Conservation (phyloP, 2,329 filamentous ascomycete species). For the Plectosphaerella plurivora region DNA sequence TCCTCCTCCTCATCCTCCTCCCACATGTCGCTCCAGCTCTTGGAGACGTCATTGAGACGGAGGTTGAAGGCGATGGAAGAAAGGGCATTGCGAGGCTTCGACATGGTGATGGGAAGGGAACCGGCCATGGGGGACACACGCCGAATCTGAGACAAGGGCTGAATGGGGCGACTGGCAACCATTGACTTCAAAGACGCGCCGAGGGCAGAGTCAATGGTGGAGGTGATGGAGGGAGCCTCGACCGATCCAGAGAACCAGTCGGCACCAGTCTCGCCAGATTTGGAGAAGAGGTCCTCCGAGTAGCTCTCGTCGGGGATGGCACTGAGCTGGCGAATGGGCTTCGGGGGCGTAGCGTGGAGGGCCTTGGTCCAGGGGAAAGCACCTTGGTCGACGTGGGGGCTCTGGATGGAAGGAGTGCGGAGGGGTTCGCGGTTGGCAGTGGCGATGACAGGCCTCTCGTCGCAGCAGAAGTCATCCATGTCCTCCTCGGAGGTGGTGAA, state of each 20-base stretch:
- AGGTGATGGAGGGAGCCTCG: conserved; percentile 77
- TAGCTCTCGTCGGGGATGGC: conserved; percentile 79
- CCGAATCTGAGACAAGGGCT: conserved; percentile 37
- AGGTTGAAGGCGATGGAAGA: conserved; percentile 75
- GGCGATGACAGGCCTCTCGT: conserved; percentile 70
- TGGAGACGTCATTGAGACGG: conserved; percentile 76
- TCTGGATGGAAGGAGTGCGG: conserved; percentile 91
- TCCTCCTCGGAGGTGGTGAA: conserved; percentile 93
- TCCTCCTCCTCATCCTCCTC: conserved; percentile 84
- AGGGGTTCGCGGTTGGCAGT: conserved; percentile 92
- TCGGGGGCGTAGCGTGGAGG: conserved; percentile 69
- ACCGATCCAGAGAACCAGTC: conserved; percentile 77
- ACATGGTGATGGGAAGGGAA: conserved; percentile 75
- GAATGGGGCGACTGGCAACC: conserved; percentile 44
- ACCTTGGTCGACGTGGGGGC: conserved; percentile 72
- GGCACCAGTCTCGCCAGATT: conserved; percentile 60
- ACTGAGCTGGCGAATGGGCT: conserved; percentile 76
- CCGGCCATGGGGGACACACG: conserved; percentile 58
- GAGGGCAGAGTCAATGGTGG: conserved; percentile 77
- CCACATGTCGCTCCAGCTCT: conserved; percentile 99
- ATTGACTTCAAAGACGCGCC: conserved; percentile 77
- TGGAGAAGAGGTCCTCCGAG: conserved; percentile 79
- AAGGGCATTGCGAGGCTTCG: conserved; percentile 64
- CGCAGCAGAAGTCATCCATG: conserved; percentile 88
- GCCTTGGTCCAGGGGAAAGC: conserved; percentile 96